Conservation (phyloP, 1,284 basidiomycete genomes). For the Moesziomyces sp. region DNA sequence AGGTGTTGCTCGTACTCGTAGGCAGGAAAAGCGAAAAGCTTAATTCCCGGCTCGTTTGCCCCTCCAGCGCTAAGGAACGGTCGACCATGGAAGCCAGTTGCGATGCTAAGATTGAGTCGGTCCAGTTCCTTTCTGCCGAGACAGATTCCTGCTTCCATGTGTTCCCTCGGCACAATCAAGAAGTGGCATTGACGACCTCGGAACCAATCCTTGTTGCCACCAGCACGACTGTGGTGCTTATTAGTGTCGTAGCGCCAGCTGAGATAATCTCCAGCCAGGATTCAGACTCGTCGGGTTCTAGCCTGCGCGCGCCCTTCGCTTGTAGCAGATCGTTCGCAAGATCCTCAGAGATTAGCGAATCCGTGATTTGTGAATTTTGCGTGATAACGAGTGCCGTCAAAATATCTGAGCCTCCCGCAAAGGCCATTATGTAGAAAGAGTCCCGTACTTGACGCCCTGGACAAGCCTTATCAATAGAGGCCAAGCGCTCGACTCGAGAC, state of each 20-base stretch:
- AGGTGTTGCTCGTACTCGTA: fast-evolving
- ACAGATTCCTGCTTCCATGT: constrained; percentile 7
- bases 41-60: neutral
- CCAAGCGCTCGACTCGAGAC: neutral
- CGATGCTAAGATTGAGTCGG: neutral
- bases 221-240: no score
- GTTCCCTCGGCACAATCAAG: constrained; percentile 4
- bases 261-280: constrained; percentile 8
- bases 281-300: no score
- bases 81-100: no score
- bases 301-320: neutral
- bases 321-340: constrained; percentile 3
- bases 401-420: neutral
- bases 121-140: neutral
- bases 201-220: neutral
- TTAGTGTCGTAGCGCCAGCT: neutral
- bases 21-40: neutral
- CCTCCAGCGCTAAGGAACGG: neutral
- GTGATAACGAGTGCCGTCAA: constrained; percentile 3
- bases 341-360: constrained; percentile 5
- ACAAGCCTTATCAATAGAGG: neutral
- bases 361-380: neutral
- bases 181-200: neutral
- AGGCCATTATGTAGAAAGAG: constrained; percentile 3
- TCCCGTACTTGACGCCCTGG: neutral